Evolutionary conservation across 2,329 filamentous ascomycete species (phyloP).

Genomic region (Fusarium floridanum): DNA sequence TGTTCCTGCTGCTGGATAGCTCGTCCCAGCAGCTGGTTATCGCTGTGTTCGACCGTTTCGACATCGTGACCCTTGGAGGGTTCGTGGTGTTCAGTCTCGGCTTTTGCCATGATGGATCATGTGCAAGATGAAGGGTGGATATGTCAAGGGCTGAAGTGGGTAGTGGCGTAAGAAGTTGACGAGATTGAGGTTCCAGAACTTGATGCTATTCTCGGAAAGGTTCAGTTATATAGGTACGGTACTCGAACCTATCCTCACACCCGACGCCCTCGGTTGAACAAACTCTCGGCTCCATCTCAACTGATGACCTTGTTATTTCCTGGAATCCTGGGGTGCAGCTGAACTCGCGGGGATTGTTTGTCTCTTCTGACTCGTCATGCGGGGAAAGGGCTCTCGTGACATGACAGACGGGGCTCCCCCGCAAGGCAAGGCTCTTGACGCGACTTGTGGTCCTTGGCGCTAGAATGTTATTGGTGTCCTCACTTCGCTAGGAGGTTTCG

Average conservation of each 20-base stretch:
- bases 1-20: conserved; percentile 49
- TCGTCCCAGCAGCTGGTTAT: conserved; percentile 29
- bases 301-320: background rate
- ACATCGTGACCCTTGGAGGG: background rate
- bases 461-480: background rate
- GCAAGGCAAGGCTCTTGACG: background rate
- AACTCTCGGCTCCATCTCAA: background rate
- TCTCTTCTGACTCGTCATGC: background rate
- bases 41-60: conserved; percentile 20
- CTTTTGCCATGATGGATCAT: background rate
- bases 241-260: background rate
- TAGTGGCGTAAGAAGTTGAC: background rate
- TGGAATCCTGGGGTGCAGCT: background rate
- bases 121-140: background rate
- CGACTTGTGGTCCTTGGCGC: background rate
- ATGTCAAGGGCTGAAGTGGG: background rate
- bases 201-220: background rate
- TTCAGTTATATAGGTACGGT: background rate
- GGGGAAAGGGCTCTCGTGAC: background rate
- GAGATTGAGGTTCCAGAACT: background rate
- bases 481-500: background rate
- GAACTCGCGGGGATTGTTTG: background rate
- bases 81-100: background rate
- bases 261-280: background rate
- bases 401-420: background rate